Base-by-base conservation (phyloP, 768 basidiomycete species). In the Suillus paluster region DNA sequence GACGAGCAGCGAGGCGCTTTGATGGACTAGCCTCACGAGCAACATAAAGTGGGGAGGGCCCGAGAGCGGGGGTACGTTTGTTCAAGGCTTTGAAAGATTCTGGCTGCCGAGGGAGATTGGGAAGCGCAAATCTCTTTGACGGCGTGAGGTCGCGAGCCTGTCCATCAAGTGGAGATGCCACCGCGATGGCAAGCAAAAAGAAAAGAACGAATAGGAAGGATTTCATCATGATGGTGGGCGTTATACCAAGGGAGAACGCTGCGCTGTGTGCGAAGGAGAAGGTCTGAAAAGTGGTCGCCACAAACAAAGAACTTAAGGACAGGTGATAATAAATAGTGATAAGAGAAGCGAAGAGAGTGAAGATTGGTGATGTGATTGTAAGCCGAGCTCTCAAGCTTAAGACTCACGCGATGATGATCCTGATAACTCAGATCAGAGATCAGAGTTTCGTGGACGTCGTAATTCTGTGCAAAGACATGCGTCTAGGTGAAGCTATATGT, bases 131-230 rank as follows among this genome's bases (percentile, higher is more conserved):
- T 19, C 63, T 61, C 46, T 59, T 62, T 25, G 60, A 50, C 21
- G 63, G 63, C 0, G 46, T 59, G 36, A 54, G 42, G n/a, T 19
- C n/a, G n/a, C 30, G 60, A 34, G 61, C 53, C 46, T 64, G 15
- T 10, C 49, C 1, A 44, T 25, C 39, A 9, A 50, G 49, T n/a
- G 49, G 4, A 36, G 39, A 45, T 4, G 12, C 38, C 44, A 62
- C 15, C 5, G 60, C 38, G 12, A 59, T 41, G 27, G 36, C 21
- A 25, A 41, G 50, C 15, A 54, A 30, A 44, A 56, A 55, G 10
- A 64, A 19, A 45, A 64, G 25, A 27, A 27, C 4, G 4, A 57
- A 21, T 46, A 64, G 54, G 44, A 64, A 23, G 23, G 33, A 56
- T 52, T 57, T 57, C 62, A 57, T 38, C 48, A 39, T 44, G 21